Conservation (phyloP, 202 grass and related monocot genomes). For the Carex arenaria region DNA sequence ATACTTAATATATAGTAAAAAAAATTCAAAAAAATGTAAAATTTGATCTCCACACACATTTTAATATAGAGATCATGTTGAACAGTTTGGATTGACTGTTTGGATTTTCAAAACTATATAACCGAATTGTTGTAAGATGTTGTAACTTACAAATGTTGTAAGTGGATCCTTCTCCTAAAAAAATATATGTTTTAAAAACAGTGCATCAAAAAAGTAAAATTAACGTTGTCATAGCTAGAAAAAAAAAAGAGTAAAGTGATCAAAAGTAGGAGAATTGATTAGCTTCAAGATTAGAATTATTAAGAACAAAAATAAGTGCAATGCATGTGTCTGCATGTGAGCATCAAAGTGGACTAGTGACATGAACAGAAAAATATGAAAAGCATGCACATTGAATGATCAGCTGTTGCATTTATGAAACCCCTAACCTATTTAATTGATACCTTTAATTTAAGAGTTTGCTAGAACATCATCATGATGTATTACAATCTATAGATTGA, state of each 20-base stretch:
- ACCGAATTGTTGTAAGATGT: too few species aligned
- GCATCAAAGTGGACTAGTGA: neutral
- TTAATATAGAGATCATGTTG: too few species aligned
- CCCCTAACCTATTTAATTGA: neutral
- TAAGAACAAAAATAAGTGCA: neutral
- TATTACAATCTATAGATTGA: neutral
- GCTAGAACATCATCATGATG: neutral
- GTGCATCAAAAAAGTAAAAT: too few species aligned
- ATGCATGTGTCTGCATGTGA: constrained; percentile 10
- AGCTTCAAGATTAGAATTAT: neutral
- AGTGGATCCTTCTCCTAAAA: too few species aligned
- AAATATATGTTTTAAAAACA: too few species aligned
- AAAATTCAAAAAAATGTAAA: too few species aligned
- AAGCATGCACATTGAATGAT: constrained; percentile 8
- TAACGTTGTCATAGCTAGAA: neutral
- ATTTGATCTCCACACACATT: too few species aligned
- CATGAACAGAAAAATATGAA: neutral
- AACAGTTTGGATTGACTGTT: too few species aligned
- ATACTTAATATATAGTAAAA: too few species aligned
- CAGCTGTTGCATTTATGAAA: neutral
- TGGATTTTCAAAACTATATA: too few species aligned
- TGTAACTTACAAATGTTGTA: too few species aligned
- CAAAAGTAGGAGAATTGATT: neutral
- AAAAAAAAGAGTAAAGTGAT: neutral
- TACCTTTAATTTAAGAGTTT: neutral